A percentile compares a stretch with the other conserved stretches of the same genome.
phyloP scores from a whole-genome alignment of 2,329 filamentous ascomycete species.

The Hypoxylon sp. region DNA sequence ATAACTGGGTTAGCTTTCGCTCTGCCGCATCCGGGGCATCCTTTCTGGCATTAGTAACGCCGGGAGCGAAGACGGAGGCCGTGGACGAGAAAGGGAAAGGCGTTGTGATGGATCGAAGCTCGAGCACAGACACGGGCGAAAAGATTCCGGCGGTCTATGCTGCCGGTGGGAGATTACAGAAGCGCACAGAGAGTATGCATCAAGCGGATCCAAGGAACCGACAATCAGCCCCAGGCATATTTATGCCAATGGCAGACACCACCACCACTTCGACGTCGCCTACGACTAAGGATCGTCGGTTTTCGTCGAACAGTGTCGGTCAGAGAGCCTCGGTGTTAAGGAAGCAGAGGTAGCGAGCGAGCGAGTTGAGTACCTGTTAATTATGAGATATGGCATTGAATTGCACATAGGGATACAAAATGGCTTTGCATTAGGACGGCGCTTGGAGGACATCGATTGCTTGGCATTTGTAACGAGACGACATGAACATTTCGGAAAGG shows the following conservation, averaged over 20 bases:
- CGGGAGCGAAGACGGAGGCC: constrained; percentile 4
- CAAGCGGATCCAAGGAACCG: constrained; percentile 2
- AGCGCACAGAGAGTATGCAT: constrained; percentile 15
- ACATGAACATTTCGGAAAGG: constrained; percentile 4
- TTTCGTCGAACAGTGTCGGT: constrained; percentile 12
- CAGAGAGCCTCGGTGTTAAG: constrained; percentile 25
- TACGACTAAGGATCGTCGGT: constrained; percentile 1
- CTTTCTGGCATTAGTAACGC: constrained; percentile 2
- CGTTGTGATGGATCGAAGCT: constrained; percentile 27
- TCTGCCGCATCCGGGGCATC: constrained; percentile 13
- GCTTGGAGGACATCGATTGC: too few species aligned
- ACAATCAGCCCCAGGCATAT: constrained; percentile 8
- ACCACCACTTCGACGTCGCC: background rate
- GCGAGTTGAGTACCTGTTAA: background rate
- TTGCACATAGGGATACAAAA: constrained; percentile 13
- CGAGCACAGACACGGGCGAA: constrained; percentile 33
- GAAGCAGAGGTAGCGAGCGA: constrained; percentile 25
- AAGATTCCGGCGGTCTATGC: constrained; percentile 25
- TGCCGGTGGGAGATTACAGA: constrained; percentile 18
- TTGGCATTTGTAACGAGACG: constrained; percentile 20
- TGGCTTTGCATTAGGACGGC: constrained; percentile 26
- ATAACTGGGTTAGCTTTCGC: constrained; percentile 40
- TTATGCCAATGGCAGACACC: background rate
- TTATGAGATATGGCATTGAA: background rate
- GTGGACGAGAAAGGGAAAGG: constrained; percentile 33